A percentile compares a stretch with the other conserved stretches of the same genome.
Evolutionary conservation across 305 asterid species (phyloP).

Genomic region (Fraxinus dipetala): DNA sequence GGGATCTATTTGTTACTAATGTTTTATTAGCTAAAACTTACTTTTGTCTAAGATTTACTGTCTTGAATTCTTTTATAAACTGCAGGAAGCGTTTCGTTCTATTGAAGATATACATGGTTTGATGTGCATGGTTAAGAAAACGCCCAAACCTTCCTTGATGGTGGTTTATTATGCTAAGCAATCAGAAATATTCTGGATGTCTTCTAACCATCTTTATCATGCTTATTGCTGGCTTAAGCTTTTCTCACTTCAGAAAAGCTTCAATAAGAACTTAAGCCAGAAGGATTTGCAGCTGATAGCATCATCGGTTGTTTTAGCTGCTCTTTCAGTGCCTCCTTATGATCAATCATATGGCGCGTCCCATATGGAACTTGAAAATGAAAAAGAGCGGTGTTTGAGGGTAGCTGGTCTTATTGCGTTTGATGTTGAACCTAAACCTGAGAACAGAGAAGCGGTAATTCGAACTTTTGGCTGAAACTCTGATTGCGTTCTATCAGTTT

Average conservation of each 20-base stretch:
- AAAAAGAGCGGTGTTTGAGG: constrained; percentile 65
- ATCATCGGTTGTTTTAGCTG: constrained; percentile 87
- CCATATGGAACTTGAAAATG: constrained; percentile 84
- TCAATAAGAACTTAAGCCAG: constrained; percentile 81
- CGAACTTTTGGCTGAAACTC: background rate
- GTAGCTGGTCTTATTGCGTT: constrained; percentile 73
- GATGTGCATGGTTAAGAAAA: constrained; percentile 86
- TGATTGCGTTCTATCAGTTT: constrained; percentile 4
- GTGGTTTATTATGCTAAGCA: constrained; percentile 87
- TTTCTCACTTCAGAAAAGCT: constrained; percentile 82
- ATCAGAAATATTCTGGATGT: constrained; percentile 87
- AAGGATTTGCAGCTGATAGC: constrained; percentile 90
- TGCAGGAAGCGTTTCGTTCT: constrained; percentile 87
- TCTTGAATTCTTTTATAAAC: background rate
- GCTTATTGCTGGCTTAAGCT: constrained; percentile 98
- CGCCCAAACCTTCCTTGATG: constrained; percentile 80
- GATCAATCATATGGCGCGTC: constrained; percentile 73
- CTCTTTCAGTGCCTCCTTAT: constrained; percentile 84
- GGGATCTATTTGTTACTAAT: background rate
- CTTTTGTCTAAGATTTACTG: constrained; percentile 15
- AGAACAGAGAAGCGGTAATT: constrained; percentile 73
- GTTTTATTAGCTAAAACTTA: background rate
- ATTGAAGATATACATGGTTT: constrained; percentile 84
- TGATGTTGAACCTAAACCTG: constrained; percentile 68
- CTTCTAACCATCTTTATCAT: constrained; percentile 81